Evolutionary conservation across 371 early-diverging fungal genomes (phyloP), one percentile per base, ranked within the genome.

Genomic region (Conidiobolus coronatus): DNA sequence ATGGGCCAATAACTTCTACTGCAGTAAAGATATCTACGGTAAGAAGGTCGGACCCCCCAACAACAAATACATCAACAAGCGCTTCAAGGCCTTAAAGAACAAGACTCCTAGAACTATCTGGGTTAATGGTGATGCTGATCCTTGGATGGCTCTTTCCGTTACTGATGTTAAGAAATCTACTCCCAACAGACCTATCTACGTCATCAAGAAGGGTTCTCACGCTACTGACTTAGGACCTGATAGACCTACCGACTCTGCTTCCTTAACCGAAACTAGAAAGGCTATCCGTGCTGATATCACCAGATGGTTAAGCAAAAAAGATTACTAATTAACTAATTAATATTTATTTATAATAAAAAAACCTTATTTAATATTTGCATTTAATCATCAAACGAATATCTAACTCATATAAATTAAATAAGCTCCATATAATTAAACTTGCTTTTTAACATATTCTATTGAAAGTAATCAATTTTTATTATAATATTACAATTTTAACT

Each of bases 131-230:
- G 40, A 37, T 18, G 19, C n/a, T 5, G 48, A 47, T 23, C 48
- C 48, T 15, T 47, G 48, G 48, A 18, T n/a, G 21, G 13, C 15
- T 6, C 29, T 47, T 11, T 47, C 48, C 21, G 20, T 47, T 13
- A 47, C 40, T 24, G 11, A 34, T 18, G 22, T 23, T 9, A 39
- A 2, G 2, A 2, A 39, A 22, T 38, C 38, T 37, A 24, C 40
- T 18, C 18, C 21, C 35, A 24, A 47, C 15, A n/a, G 40, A 13
- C 42, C 40, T 1, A 34, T 51, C 24, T 39, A 48, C 8, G 20
- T 51, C 8, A 44, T 55, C 39, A 43, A 42, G 33, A 38, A 46
- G 24, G 55, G 49, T 18, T 48, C 51, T 40, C 55, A 55, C 15
- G 44, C 22, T 11, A 45, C 33, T 19, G 55, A 55, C 37, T 41